Percentiles rank a stretch among this genome's conserved stretches.
Conservation (phyloP, 2,329 filamentous ascomycete genomes). For the Ilyonectria sp. region DNA sequence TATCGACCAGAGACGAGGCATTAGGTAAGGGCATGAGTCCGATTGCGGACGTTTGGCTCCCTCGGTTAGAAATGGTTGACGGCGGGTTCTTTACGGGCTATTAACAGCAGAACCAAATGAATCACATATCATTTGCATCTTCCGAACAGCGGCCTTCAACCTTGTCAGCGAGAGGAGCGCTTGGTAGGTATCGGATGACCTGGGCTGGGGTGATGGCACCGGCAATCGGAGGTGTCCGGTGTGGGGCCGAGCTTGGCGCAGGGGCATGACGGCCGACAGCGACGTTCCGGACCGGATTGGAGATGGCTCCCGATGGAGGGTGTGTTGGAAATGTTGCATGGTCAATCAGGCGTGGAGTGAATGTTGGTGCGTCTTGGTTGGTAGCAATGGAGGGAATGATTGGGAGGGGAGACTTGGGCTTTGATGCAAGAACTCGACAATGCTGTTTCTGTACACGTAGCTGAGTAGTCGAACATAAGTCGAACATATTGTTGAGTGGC, state of each 20-base stretch:
- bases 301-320: neutral
- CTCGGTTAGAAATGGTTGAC: constrained; percentile 1
- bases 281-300: neutral
- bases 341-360: neutral
- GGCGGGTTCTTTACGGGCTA: neutral
- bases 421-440: too few relatives aligned
- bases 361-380: neutral
- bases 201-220: neutral
- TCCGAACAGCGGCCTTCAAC: neutral
- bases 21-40: constrained; percentile 4
- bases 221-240: constrained; percentile 27
- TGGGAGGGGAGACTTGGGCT: too few relatives aligned
- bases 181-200: neutral
- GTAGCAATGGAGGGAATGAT: too few relatives aligned
- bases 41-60: constrained; percentile 17
- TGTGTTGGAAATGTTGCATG: neutral
- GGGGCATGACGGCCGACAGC: neutral
- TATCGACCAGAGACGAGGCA: constrained; percentile 3
- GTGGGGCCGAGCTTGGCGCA: constrained; percentile 25
- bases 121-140: neutral
- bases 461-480: too few relatives aligned
- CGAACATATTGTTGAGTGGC: too few relatives aligned
- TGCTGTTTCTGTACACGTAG: too few relatives aligned
- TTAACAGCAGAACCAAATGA: neutral
- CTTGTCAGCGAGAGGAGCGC: neutral